Evolutionary conservation across 2,329 filamentous ascomycete genomes (phyloP).

Genomic region (Xylariaceae sp.): DNA sequence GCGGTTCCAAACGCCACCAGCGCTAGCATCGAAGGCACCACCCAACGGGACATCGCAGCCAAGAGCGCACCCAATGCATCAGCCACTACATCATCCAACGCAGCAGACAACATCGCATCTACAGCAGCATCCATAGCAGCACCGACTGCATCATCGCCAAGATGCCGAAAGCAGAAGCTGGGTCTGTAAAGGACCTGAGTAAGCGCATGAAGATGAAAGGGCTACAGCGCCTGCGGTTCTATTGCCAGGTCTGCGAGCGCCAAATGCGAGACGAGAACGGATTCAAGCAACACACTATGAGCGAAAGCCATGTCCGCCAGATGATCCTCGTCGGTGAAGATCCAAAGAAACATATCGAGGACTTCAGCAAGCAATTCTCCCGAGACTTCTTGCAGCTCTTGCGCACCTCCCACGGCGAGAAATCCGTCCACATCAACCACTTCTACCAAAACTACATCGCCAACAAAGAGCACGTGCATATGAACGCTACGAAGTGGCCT

Average conservation of each 20-base stretch:
- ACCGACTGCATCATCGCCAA: conserved; percentile 34
- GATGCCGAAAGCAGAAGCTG: conserved; percentile 92
- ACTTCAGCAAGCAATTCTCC: conserved; percentile 79
- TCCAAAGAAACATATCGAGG: conserved; percentile 76
- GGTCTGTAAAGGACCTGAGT: conserved; percentile 82
- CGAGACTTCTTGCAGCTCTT: conserved; percentile 76
- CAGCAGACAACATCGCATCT: too few relatives aligned
- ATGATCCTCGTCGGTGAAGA: conserved; percentile 88
- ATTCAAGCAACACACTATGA: conserved; percentile 78
- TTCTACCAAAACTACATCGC: conserved; percentile 95
- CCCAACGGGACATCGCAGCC: too few relatives aligned
- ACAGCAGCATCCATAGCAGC: too few relatives aligned
- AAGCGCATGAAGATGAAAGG: conserved; percentile 88
- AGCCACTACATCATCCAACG: too few relatives aligned
- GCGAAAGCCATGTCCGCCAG: conserved; percentile 58
- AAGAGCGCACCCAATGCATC: too few relatives aligned
- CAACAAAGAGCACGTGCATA: conserved; percentile 83
- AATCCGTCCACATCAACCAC: conserved; percentile 81
- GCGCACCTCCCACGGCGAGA: conserved; percentile 84
- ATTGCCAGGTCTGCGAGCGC: conserved; percentile 74
- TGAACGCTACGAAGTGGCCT: conserved; percentile 90
- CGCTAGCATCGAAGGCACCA: too few relatives aligned
- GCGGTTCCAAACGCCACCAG: too few relatives aligned
- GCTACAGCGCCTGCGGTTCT: conserved; percentile 82
- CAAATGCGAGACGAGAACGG: conserved; percentile 55